Percentiles rank a stretch among this genome's conserved stretches.
These are phyloP conservation scores for Agapanthus africanus DNA, from an alignment of 106 monocot species.

Conservation along the genomic window DNA sequence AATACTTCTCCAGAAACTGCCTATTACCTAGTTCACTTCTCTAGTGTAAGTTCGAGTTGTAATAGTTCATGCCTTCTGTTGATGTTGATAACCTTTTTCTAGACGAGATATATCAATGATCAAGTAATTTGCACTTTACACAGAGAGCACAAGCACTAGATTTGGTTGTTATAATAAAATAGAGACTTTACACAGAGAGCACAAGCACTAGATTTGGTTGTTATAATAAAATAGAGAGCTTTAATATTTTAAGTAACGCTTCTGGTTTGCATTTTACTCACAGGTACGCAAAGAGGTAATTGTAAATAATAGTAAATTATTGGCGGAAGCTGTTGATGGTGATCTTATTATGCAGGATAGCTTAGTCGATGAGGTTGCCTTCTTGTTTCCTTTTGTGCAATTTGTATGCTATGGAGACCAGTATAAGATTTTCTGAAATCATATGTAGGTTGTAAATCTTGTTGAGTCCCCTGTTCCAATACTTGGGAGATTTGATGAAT, in stretches of 20 bases:
- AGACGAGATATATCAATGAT: background rate
- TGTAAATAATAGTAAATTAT: constrained; percentile 32
- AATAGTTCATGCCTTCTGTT: background rate
- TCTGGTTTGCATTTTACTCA: background rate
- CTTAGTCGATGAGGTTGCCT: constrained; percentile 67
- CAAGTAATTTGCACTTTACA: background rate
- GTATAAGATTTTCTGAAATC: background rate
- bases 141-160: background rate
- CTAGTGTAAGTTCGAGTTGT: background rate
- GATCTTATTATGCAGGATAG: constrained; percentile 36
- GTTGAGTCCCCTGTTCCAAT: constrained; percentile 86
- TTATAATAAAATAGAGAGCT: too few species aligned
- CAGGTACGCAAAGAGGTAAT: constrained; percentile 73
- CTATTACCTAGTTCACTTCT: background rate
- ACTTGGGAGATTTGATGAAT: constrained; percentile 77
- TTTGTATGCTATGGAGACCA: background rate
- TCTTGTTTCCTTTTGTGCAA: constrained; percentile 5
- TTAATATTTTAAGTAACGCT: background rate
- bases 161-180: too few species aligned
- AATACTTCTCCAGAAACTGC: background rate
- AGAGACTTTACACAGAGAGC: background rate
- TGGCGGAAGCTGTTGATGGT: constrained; percentile 66
- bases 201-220: background rate
- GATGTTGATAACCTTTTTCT: background rate
- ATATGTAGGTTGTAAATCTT: constrained; percentile 78